Percentiles rank a stretch among this genome's conserved stretches.
Conservation (phyloP, 1,284 basidiomycete genomes). For the Cutaneotrichosporon cutaneum region DNA sequence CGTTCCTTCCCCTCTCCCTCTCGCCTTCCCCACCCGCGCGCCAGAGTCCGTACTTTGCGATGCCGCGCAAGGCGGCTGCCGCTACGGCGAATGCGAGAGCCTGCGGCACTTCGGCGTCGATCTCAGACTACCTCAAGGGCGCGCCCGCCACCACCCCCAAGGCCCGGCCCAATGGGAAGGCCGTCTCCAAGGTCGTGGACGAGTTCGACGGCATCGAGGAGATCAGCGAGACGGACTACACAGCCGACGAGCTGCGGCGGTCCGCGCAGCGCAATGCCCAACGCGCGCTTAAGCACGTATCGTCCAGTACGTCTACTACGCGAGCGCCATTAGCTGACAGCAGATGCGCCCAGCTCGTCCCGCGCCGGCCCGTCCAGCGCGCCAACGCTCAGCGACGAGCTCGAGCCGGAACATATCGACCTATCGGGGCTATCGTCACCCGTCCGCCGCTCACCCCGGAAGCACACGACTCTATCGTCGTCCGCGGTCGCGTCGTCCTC, state of each 20-base stretch:
- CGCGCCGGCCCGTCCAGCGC: neutral
- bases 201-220: slow-evolving; percentile 21
- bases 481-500: neutral
- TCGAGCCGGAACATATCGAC: slow-evolving; percentile 10
- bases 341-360: neutral
- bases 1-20: neutral
- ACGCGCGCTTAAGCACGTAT: neutral
- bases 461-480: neutral
- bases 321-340: neutral
- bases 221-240: slow-evolving; percentile 15
- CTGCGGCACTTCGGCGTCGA: neutral
- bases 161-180: neutral
- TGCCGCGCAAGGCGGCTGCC: neutral
- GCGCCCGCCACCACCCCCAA: neutral
- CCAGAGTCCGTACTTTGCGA: neutral
- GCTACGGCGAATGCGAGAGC: neutral
- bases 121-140: neutral
- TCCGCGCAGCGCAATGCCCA: slow-evolving; percentile 8
- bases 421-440: slow-evolving; percentile 8
- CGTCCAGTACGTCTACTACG: neutral
- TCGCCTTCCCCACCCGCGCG: neutral
- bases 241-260: slow-evolving; percentile 9
- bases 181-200: neutral
- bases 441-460: slow-evolving; percentile 4
- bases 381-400: neutral